Conservation (phyloP, 2,329 filamentous ascomycete genomes). For the Aulographum hederae region DNA sequence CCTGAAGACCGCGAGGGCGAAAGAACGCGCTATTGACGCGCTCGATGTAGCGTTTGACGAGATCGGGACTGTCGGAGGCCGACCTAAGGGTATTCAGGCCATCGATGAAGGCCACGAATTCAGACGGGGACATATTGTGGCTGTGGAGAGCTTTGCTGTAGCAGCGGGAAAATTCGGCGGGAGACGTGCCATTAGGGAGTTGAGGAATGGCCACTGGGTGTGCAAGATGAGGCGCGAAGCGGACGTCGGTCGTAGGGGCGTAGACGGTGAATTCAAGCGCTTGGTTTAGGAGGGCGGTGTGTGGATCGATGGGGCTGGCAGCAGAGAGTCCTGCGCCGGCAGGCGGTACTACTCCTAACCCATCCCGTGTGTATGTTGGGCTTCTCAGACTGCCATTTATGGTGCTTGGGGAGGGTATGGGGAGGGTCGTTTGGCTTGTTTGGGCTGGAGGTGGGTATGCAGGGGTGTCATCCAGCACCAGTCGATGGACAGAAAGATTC, state of each 20-base stretch:
- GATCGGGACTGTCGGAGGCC: not conserved
- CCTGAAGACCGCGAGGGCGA: constrained; percentile 12
- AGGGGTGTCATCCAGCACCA: constrained; percentile 4
- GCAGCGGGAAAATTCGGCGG: constrained; percentile 6
- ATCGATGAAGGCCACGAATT: constrained; percentile 16
- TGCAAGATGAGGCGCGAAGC: constrained; percentile 11
- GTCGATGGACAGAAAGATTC: constrained; percentile 10
- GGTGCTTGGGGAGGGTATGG: not conserved
- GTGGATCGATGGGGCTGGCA: constrained; percentile 5
- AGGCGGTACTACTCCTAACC: not conserved
- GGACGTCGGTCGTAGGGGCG: constrained; percentile 10
- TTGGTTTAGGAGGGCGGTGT: constrained; percentile 8
- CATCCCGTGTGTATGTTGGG: not conserved
- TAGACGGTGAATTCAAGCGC: constrained; percentile 13
- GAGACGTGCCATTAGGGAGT: not conserved
- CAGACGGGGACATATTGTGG: constrained; percentile 12
- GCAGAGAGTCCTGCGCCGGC: not conserved
- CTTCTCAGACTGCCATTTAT: not conserved
- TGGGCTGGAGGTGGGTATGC: not conserved
- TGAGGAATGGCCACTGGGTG: constrained; percentile 13
- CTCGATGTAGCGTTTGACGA: constrained; percentile 12
- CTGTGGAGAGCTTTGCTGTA: constrained; percentile 13
- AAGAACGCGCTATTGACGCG: constrained; percentile 16
- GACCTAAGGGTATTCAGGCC: constrained; percentile 14
- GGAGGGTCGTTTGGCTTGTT: not conserved